Base-by-base conservation (phyloP, 2,329 filamentous ascomycete genomes). In the Colletotrichum costaricense region DNA sequence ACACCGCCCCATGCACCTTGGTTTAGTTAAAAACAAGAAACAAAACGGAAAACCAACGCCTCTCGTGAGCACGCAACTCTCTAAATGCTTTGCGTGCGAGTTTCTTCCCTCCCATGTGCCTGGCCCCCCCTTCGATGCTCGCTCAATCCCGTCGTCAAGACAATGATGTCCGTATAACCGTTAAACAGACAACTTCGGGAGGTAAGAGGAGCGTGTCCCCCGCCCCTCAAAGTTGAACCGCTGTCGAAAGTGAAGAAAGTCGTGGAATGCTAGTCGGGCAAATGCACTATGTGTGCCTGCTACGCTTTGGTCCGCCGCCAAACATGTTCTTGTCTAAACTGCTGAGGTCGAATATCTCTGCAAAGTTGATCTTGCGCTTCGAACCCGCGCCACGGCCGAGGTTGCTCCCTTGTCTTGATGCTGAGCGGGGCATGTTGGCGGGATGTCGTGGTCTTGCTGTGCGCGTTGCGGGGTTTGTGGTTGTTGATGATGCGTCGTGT, bases 261-360 rank as follows among this genome's bases (percentile, higher is more conserved):
- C 42, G 35, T 55, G 28, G 35, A 49, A 59, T 59, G 49, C 55
- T 42, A 42, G 28, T 19, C 42, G 63, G 63, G 22, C 33, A 38
- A 35, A 19, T 14, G 24, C 24, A 24, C 82, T 75, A 88, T 63
- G 80, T 79, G 72, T 90, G 88, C 64, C 89, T 84, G 66, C 82
- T 85, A 70, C 89, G 83, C 79, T 91, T 91, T 16, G 81, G 80
- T 55, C 84, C 82, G 46, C 82, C 81, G 16, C 86, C 85, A 75
- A 88, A 88, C 42, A 86, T 80, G 74, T 94, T 92, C 78, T 92
- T 93, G 56, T 89, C 89, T 63, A 93, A 81, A 75, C 90, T 91
- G 66, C 90, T 90, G 8, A 93, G 84, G 78, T 94, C 93, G 79
- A 95, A 95, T 67, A 95, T 91, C 78, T 95, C 93, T 28, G 91